phyloP scores from a whole-genome alignment of 1,284 basidiomycete genomes.

The Fomitopsis palustris region DNA sequence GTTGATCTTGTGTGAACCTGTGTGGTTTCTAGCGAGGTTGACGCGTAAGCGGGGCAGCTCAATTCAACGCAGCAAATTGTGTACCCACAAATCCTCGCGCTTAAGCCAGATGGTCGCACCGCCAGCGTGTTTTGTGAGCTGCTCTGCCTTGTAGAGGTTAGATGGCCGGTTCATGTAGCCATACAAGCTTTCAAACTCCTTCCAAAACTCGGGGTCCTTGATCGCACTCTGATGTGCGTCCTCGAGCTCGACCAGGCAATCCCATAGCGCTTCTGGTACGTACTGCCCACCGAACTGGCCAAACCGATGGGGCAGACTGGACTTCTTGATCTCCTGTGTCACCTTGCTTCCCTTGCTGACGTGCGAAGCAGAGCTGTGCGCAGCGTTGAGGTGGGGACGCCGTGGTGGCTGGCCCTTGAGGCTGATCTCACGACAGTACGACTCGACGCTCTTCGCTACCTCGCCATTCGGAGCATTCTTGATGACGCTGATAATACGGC shows the following conservation, averaged over 20 bases:
- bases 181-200: conserved; percentile 87
- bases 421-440: conserved; percentile 71
- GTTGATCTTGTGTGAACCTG: conserved; percentile 97
- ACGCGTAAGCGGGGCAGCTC: neutral
- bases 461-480: conserved; percentile 57
- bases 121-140: conserved; percentile 64
- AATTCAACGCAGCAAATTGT: neutral
- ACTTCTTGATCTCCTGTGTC: conserved; percentile 32
- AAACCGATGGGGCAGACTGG: conserved; percentile 78
- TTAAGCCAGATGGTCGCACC: conserved; percentile 98
- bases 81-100: conserved; percentile 85
- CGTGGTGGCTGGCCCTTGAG: conserved; percentile 49
- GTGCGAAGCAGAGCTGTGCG: conserved; percentile 16
- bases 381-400: conserved; percentile 15
- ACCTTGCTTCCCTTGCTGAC: conserved; percentile 24
- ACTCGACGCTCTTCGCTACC: conserved; percentile 62
- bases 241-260: conserved; percentile 89
- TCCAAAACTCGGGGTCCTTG: conserved; percentile 88
- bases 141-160: conserved; percentile 67
- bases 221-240: conserved; percentile 86
- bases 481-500: conserved; percentile 80
- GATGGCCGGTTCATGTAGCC: conserved; percentile 83
- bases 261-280: conserved; percentile 92
- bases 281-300: conserved; percentile 97
- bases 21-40: conserved; percentile 72